A percentile compares a stretch with the other conserved stretches of the same genome.
phyloP scores from a whole-genome alignment of 495 filamentous ascomycete genomes.

The Penicillium silybi region DNA sequence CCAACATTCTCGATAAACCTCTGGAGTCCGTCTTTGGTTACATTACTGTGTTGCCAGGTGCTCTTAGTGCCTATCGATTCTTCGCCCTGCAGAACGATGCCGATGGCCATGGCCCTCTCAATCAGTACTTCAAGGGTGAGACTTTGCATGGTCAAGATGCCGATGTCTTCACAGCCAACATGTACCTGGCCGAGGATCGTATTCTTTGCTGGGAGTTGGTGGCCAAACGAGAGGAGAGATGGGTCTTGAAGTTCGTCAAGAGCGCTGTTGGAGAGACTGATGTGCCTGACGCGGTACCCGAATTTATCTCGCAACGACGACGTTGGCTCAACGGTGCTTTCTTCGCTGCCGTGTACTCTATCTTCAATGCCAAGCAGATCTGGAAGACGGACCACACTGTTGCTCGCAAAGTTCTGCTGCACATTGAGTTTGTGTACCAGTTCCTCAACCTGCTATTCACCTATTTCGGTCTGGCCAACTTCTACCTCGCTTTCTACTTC shows the following conservation, averaged over 20 bases:
- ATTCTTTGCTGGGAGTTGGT: conserved; percentile 99
- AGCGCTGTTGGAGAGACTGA: conserved; percentile 94
- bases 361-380: conserved; percentile 90
- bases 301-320: conserved; percentile 93
- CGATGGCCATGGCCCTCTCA: conserved; percentile 89
- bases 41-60: conserved; percentile 94
- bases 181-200: conserved; percentile 98
- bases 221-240: conserved; percentile 88
- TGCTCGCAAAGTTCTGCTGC: conserved; percentile 81
- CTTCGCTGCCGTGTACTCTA: conserved; percentile 96
- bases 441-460: conserved; percentile 88
- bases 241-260: conserved; percentile 98
- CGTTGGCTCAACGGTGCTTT: conserved; percentile 99
- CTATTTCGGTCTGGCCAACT: conserved; percentile 97
- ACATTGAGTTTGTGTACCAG: conserved; percentile 96
- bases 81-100: conserved; percentile 97
- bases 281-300: conserved; percentile 71
- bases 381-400: conserved; percentile 93
- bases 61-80: conserved; percentile 91
- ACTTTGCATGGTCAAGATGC: conserved; percentile 94
- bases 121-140: conserved; percentile 99
- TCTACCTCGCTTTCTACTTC: conserved; percentile 98
- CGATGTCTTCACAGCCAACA: conserved; percentile 98
- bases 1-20: conserved; percentile 97
- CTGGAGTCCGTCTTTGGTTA: conserved; percentile 97